Conservation (phyloP, 148 eudicot genomes). For the Rhododendron kiyosumense region DNA sequence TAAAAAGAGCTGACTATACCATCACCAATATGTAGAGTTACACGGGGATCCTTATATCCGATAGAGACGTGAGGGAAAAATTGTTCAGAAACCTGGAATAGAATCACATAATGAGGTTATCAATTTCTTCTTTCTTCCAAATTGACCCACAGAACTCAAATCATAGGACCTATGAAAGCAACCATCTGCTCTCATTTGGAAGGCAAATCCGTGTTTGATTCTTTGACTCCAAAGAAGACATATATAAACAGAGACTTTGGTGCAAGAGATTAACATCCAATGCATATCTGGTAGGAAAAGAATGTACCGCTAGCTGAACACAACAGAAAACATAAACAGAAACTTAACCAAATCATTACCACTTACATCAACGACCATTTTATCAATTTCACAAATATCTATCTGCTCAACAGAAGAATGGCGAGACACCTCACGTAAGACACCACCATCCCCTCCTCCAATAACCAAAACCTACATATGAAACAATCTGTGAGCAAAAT, state of each 20-base stretch:
- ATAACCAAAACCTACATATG: conserved; percentile 74
- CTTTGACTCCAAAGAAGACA: not conserved
- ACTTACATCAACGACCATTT: conserved; percentile 94
- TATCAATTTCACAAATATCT: conserved; percentile 96
- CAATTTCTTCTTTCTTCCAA: not conserved
- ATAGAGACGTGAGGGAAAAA: conserved; percentile 78
- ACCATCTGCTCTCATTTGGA: not conserved
- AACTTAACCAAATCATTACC: not conserved
- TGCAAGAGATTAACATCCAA: not conserved
- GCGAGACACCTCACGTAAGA: conserved; percentile 90
- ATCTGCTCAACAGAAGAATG: conserved; percentile 80
- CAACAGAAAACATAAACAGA: not conserved
- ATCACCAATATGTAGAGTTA: conserved; percentile 78
- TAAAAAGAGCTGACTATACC: conserved; percentile 35
- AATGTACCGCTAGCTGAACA: not conserved
- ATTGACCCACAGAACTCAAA: not conserved
- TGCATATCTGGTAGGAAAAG: not conserved
- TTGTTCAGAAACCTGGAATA: conserved; percentile 58
- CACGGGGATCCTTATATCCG: conserved; percentile 89
- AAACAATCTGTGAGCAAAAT: conserved; percentile 8
- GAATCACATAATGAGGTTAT: not conserved
- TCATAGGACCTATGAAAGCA: not conserved
- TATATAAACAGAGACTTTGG: not conserved
- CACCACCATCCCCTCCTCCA: conserved; percentile 99
- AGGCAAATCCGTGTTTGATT: not conserved